Evolutionary conservation across 139 green algal genomes (phyloP), one percentile per base, ranked within the genome.

Genomic region (Chlamydomonas urium): DNA sequence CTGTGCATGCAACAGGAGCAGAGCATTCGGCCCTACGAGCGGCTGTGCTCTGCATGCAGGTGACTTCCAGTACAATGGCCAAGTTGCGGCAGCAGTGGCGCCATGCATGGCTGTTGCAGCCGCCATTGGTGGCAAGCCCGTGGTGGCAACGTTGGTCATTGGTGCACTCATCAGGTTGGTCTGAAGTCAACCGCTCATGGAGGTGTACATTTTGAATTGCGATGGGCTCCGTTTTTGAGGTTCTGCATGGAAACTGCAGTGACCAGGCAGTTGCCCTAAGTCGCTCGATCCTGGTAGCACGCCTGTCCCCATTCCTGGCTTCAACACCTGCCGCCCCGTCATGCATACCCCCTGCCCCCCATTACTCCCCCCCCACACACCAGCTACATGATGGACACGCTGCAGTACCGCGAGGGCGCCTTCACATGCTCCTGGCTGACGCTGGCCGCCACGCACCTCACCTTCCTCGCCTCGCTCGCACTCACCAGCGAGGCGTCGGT

Each of bases 301-400:
- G 26, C 56, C 8, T 65, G n/a, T 8, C 56, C n/a, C 28, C 56
- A 65, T 65, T n/a, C n/a, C n/a, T n/a, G n/a, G n/a, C n/a, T n/a
- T n/a, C n/a, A n/a, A n/a, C n/a, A n/a, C n/a, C n/a, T n/a, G n/a
- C n/a, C n/a, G n/a, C n/a, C n/a, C n/a, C n/a, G n/a, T n/a, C n/a
- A 8, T 65, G 56, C 56, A 65, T 65, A 17, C 53, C 53, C 17
- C 24, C 24, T 17, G 10, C 23, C 19, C 53, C 19, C 19, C 17
- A 8, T 62, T 32, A 8, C 53, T 35, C 53, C 10, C 53, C 23
- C 53, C 8, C 53, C 17, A 62, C 53, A 32, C 24, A 17, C 24
- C 2, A 66, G 65, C 4, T 98, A 98, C 81, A 90, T 96, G 29
- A 85, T 97, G 78, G 94, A 98, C 71, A 83, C 83, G 0, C 72